These are phyloP conservation scores for Thalassiosira allenii DNA, from an alignment of 352 stramenopile species.

Conservation along the genomic window DNA sequence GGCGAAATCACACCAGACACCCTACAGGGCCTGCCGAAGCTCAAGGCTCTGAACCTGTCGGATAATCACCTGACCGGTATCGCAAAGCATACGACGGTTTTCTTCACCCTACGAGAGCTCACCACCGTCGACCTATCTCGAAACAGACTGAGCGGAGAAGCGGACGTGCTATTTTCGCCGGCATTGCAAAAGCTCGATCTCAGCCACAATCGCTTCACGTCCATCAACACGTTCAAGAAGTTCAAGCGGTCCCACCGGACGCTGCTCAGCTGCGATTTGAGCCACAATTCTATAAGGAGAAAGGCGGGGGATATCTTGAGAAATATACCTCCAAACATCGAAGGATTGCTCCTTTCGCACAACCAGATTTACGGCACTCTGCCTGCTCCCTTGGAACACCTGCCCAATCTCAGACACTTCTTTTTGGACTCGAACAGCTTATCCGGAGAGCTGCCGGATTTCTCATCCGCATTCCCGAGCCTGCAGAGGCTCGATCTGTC, in stretches of 20 bases:
- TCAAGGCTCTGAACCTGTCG: slow-evolving; percentile 13
- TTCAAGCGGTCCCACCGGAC: slow-evolving; percentile 18
- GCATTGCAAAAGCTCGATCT: slow-evolving; percentile 3
- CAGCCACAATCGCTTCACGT: slow-evolving; percentile 27
- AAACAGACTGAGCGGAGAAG: slow-evolving; percentile 25
- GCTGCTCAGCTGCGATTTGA: slow-evolving; percentile 26
- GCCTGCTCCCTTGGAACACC: slow-evolving; percentile 48
- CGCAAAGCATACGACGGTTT: slow-evolving; percentile 2
- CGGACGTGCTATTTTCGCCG: background rate
- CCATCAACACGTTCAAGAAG: slow-evolving; percentile 5
- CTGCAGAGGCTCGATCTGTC: slow-evolving; percentile 13
- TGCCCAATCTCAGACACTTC: slow-evolving; percentile 51
- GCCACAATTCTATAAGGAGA: slow-evolving; percentile 29
- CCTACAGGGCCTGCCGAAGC: slow-evolving; percentile 15
- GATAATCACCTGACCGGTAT: slow-evolving; percentile 1
- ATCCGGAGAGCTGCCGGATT: slow-evolving; percentile 16
- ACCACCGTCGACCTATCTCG: slow-evolving; percentile 26
- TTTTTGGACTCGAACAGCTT: slow-evolving; percentile 19
- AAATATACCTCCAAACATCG: slow-evolving; percentile 39
- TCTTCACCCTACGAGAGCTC: slow-evolving; percentile 19
- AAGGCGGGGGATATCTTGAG: slow-evolving; percentile 2
- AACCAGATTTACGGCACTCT: slow-evolving; percentile 70
- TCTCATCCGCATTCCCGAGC: background rate
- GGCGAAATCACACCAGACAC: slow-evolving; percentile 9
- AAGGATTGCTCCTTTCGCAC: slow-evolving; percentile 62